phyloP scores from a whole-genome alignment of 768 basidiomycete genomes.

The Boletellus sp. region DNA sequence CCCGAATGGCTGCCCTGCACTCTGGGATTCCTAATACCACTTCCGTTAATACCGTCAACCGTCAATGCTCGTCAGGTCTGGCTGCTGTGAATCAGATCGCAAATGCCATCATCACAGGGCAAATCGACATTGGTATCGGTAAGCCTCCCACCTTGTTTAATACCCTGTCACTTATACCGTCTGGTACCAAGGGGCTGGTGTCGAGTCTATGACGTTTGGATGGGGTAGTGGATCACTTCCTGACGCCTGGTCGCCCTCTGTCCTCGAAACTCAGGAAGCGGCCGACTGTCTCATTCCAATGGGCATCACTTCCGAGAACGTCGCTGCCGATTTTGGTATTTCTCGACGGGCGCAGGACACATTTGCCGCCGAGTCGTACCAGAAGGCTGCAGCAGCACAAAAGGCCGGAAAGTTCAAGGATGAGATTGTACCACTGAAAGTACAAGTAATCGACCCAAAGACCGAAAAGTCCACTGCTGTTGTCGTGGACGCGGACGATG shows the following conservation, averaged over 20 bases:
- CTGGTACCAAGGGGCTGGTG: constrained; percentile 61
- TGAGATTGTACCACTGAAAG: constrained; percentile 81
- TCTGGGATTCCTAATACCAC: constrained; percentile 80
- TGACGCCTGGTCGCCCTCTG: constrained; percentile 57
- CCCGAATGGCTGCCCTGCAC: constrained; percentile 83
- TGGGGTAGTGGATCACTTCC: constrained; percentile 58
- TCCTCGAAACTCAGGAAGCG: constrained; percentile 64
- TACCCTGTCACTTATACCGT: constrained; percentile 2
- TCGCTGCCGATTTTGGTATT: constrained; percentile 73
- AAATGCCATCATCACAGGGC: constrained; percentile 69
- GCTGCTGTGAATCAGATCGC: constrained; percentile 81
- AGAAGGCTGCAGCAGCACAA: constrained; percentile 76
- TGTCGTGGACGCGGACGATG: constrained; percentile 78
- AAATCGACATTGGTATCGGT: constrained; percentile 91
- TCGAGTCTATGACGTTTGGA: constrained; percentile 86
- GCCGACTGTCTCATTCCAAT: constrained; percentile 83
- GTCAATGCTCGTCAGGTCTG: constrained; percentile 88
- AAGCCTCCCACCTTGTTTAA: constrained; percentile 20
- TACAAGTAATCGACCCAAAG: constrained; percentile 68
- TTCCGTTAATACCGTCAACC: constrained; percentile 78
- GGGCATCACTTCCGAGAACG: constrained; percentile 95
- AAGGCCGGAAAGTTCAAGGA: constrained; percentile 77
- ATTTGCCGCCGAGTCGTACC: constrained; percentile 82
- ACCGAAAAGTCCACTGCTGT: constrained; percentile 64
- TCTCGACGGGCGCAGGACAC: constrained; percentile 75